Percentiles rank a stretch among this genome's conserved stretches.
Conservation (phyloP, 768 basidiomycete genomes). For the Artomyces pyxidatus region DNA sequence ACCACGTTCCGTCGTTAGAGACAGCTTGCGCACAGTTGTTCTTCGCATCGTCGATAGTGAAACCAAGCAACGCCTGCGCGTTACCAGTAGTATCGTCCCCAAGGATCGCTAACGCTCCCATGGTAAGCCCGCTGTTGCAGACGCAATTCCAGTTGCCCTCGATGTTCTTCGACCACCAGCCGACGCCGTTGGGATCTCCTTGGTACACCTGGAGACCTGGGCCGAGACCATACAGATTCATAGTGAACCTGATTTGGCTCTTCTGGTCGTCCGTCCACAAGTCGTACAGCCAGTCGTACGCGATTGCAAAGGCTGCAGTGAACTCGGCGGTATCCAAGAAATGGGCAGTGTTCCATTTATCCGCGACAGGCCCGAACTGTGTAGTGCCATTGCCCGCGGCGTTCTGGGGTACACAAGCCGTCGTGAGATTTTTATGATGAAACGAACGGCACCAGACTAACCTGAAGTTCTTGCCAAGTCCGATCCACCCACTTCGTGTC, state of each 20-base stretch:
- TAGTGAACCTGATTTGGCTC: conserved; percentile 52
- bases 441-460: conserved; percentile 27
- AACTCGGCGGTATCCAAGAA: conserved; percentile 94
- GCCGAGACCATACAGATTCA: conserved; percentile 72
- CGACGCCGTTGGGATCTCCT: conserved; percentile 29
- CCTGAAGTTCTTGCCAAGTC: conserved; percentile 75
- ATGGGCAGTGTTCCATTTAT: conserved; percentile 80
- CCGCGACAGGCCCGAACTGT: conserved; percentile 54
- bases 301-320: conserved; percentile 81
- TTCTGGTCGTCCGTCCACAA: conserved; percentile 72
- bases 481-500: conserved; percentile 87
- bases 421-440: conserved; percentile 1
- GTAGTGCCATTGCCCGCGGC: conserved; percentile 63
- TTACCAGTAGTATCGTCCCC: conserved; percentile 72
- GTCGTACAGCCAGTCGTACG: conserved; percentile 95
- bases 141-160: conserved; percentile 99
- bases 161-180: conserved; percentile 75
- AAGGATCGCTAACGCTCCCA: conserved; percentile 86
- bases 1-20: conserved; percentile 79
- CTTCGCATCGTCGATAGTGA: conserved; percentile 68
- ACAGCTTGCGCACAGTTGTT: conserved; percentile 63
- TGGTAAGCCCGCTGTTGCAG: conserved; percentile 83
- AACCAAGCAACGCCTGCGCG: conserved; percentile 55
- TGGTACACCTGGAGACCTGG: conserved; percentile 53
- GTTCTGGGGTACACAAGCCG: conserved; percentile 36